Percentiles rank a stretch among this genome's conserved stretches.
Conservation (phyloP, 805 yeast species). For the Schwanniomyces vanrijiae region DNA sequence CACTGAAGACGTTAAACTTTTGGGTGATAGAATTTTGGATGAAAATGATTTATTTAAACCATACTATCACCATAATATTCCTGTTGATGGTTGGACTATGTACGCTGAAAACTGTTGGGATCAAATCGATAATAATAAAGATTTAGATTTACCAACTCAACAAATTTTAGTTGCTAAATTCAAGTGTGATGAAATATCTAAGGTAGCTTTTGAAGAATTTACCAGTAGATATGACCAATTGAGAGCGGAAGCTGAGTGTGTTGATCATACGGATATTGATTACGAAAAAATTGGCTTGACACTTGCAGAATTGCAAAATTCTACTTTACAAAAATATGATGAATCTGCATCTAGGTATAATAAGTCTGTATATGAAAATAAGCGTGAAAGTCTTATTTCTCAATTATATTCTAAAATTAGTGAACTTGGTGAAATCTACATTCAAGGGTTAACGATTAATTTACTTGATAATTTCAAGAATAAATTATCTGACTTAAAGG, state of each 20-base stretch:
- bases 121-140: constrained; percentile 89
- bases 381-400: constrained; percentile 49
- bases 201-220: constrained; percentile 32
- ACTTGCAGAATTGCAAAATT: constrained; percentile 44
- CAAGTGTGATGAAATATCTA: constrained; percentile 87
- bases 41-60: constrained; percentile 53
- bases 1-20: constrained; percentile 50
- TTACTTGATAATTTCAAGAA: constrained; percentile 10
- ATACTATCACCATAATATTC: constrained; percentile 79
- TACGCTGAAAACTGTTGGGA: constrained; percentile 93
- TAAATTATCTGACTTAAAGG: constrained; percentile 3
- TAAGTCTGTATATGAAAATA: constrained; percentile 62
- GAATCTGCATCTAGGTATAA: constrained; percentile 75
- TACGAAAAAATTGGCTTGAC: constrained; percentile 46
- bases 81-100: constrained; percentile 94
- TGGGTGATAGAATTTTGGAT: constrained; percentile 63
- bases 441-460: constrained; percentile 1
- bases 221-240: constrained; percentile 15
- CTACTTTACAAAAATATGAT: constrained; percentile 59
- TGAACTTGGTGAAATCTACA: constrained; percentile 33
- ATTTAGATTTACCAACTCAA: constrained; percentile 94
- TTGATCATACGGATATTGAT: constrained; percentile 26
- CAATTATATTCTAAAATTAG: constrained; percentile 31
- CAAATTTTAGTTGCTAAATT: constrained; percentile 92
- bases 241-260: constrained; percentile 9